phyloP scores from a whole-genome alignment of 148 eudicot species.

The Diospyros kaki region DNA sequence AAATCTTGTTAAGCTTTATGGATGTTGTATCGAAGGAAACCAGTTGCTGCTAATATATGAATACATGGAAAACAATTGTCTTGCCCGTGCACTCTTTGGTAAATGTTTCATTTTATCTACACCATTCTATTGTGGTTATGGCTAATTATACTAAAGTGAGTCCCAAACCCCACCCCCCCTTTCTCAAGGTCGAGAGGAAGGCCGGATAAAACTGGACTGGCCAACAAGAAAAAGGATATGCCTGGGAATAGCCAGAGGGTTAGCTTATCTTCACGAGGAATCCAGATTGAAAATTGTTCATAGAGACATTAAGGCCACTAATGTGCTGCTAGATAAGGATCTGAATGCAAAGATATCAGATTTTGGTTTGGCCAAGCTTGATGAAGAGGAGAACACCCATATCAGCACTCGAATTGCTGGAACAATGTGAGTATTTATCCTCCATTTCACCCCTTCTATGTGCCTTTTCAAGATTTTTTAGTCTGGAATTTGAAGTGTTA shows the following conservation, averaged over 20 bases:
- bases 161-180: neutral
- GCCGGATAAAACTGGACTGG: slow-evolving; percentile 47
- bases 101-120: slow-evolving; percentile 11
- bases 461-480: neutral
- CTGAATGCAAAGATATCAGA: slow-evolving; percentile 78
- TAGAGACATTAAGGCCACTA: slow-evolving; percentile 81
- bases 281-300: slow-evolving; percentile 64
- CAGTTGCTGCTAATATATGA: slow-evolving; percentile 68
- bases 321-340: slow-evolving; percentile 82
- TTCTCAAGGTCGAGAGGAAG: slow-evolving; percentile 36
- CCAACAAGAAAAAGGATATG: slow-evolving; percentile 50
- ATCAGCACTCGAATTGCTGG: slow-evolving; percentile 80
- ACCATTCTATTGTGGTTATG: neutral
- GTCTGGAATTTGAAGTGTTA: neutral
- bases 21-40: slow-evolving; percentile 80
- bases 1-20: slow-evolving; percentile 75
- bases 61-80: slow-evolving; percentile 77
- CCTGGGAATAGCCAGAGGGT: slow-evolving; percentile 55
- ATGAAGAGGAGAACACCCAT: slow-evolving; percentile 73
- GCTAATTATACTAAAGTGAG: neutral
- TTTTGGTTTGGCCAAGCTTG: slow-evolving; percentile 86
- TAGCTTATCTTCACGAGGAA: slow-evolving; percentile 67
- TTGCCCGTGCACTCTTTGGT: slow-evolving; percentile 78
- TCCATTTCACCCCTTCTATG: neutral
- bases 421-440: slow-evolving; percentile 52